Conservation (phyloP, 1,139 yeast genomes). For the Debaryomyces subglobosus region DNA sequence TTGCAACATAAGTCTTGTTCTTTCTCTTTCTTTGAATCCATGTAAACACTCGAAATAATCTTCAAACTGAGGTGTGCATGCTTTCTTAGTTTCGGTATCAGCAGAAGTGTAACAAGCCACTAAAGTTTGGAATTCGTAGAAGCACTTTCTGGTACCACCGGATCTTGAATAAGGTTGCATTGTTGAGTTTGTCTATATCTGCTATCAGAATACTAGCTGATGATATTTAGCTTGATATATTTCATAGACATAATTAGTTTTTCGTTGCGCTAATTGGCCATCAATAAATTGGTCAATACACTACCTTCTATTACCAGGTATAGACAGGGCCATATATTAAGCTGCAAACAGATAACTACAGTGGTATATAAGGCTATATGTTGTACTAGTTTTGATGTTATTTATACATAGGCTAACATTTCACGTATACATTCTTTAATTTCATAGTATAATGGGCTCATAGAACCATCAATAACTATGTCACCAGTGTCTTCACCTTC, state of each 20-base stretch:
- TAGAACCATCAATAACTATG: slow-evolving; percentile 80
- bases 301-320: not conserved
- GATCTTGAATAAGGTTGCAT: slow-evolving; percentile 56
- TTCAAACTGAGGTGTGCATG: slow-evolving; percentile 49
- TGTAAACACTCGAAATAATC: slow-evolving; percentile 55
- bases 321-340: not conserved
- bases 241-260: slow-evolving; percentile 6
- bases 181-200: not conserved
- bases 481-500: slow-evolving; percentile 69
- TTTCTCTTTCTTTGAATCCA: slow-evolving; percentile 52
- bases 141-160: slow-evolving; percentile 55
- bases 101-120: slow-evolving; percentile 52
- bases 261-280: slow-evolving; percentile 13
- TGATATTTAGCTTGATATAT: not conserved
- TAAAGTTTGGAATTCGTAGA: slow-evolving; percentile 51
- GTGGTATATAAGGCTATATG: not conserved
- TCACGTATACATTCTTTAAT: slow-evolving; percentile 77
- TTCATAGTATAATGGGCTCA: slow-evolving; percentile 74
- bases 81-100: slow-evolving; percentile 45
- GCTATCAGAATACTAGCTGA: not conserved
- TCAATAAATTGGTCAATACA: not conserved
- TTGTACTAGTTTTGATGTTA: slow-evolving; percentile 1
- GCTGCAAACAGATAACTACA: not conserved
- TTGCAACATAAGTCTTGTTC: slow-evolving; percentile 48
- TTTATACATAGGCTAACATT: slow-evolving; percentile 74